Percentiles rank a stretch among this genome's conserved stretches.
phyloP scores from a whole-genome alignment of 257 asterid genomes.

The Salvia splendens region DNA sequence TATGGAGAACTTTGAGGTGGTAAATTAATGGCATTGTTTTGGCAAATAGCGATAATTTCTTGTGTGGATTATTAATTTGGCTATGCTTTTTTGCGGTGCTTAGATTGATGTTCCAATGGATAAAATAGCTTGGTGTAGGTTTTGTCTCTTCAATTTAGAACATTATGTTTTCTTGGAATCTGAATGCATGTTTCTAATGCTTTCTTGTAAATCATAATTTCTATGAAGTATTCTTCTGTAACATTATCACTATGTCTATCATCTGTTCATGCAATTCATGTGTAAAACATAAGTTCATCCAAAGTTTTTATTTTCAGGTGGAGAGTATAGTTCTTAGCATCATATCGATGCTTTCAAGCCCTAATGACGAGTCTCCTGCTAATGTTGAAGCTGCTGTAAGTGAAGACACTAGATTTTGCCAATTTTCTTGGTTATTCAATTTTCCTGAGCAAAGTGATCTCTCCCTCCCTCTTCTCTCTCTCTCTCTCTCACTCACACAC shows the following conservation, averaged over 20 bases:
- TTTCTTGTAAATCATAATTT: neutral
- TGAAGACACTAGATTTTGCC: constrained; percentile 25
- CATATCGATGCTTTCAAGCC: constrained; percentile 98
- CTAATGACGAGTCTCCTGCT: constrained; percentile 99
- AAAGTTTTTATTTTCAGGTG: constrained; percentile 57
- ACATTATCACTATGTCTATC: neutral
- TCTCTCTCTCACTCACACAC: too few relatives aligned
- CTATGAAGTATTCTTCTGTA: neutral
- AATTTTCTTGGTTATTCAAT: neutral
- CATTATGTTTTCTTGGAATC: too few relatives aligned
- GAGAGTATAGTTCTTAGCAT: constrained; percentile 99
- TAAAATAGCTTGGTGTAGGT: too few relatives aligned
- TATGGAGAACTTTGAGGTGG: too few relatives aligned
- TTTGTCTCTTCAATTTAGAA: too few relatives aligned
- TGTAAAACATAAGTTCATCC: constrained; percentile 29
- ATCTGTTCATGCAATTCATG: neutral
- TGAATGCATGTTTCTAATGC: neutral
- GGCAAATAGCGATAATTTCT: too few relatives aligned
- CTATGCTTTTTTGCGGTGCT: too few relatives aligned
- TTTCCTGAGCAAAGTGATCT: too few relatives aligned
- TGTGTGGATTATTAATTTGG: too few relatives aligned
- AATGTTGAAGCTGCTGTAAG: constrained; percentile 99
- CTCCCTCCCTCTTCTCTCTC: too few relatives aligned
- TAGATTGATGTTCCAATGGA: too few relatives aligned
- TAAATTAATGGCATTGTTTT: too few relatives aligned